Evolutionary conservation across 768 basidiomycete genomes (phyloP), one percentile per base, ranked within the genome.

Genomic region (Chiua virens): DNA sequence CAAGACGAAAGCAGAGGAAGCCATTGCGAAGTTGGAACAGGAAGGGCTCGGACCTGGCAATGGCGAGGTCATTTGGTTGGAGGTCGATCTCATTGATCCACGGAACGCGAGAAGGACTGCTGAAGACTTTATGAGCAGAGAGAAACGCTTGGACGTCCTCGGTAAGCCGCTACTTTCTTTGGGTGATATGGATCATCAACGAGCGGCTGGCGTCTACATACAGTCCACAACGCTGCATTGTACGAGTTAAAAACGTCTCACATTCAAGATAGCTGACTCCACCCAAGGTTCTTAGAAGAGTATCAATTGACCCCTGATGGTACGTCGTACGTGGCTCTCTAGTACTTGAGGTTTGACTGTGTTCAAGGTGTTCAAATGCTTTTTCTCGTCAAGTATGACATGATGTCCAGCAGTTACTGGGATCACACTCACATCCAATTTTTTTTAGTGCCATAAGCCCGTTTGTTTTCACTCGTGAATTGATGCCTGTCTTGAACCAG

Each of bases 221-320:
- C 45, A 82, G 82, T 83, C 22, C 82, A 82, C 54, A 85, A 85
- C 51, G 82, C 79, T 23, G 79, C 65, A 17, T 49, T 73, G 83
- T 82, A 51, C 58, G 75, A 36, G 28, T 23, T 28, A 17, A 17
- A 6, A 3, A 8, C 20, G 20, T 49, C 25, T 53, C 11, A 3
- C 7, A 21, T 11, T 53, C 23, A 43, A 44, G 49, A 51, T 36
- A 22, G 46, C 54, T 63, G 37, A 61, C 36, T 5, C 18, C 15
- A 11, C 11, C 6, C 23, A 14, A 71, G 69, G 34, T 4, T 63
- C 5, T 11, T 67, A 3, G 57, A 61, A 28, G 22, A 50, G 0
- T 64, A 61, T 34, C 22, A 51, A 17, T 28, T 66, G 10, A 61
- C 61, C 3, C 38, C 62, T 18, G 68, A 73, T 42, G 67, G 73